These are phyloP conservation scores for Trichoderma sp. DNA, from an alignment of 2,329 filamentous ascomycete species.

Conservation along the genomic window DNA sequence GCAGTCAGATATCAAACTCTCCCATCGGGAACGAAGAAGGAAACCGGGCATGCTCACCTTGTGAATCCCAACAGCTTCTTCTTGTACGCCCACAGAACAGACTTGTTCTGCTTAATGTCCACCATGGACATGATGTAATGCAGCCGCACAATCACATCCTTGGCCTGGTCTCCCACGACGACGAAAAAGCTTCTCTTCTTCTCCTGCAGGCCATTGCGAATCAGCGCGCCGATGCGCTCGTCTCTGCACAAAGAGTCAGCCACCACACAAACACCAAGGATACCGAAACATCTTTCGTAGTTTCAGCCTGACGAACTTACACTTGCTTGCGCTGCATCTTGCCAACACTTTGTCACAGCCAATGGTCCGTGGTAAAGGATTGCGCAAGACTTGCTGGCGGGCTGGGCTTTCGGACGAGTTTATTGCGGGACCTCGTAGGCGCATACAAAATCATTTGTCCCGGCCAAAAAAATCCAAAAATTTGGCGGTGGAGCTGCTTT, in stretches of 20 bases:
- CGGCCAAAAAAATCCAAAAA: slow-evolving; percentile 42
- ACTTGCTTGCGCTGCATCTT: slow-evolving; percentile 64
- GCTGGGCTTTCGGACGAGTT: slow-evolving; percentile 27
- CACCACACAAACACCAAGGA: neutral
- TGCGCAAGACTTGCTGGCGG: slow-evolving; percentile 36
- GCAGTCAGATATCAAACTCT: neutral
- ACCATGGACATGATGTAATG: slow-evolving; percentile 91
- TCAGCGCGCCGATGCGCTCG: slow-evolving; percentile 85
- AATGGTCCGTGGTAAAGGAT: slow-evolving; percentile 37
- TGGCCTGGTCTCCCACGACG: slow-evolving; percentile 85
- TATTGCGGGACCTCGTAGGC: slow-evolving; percentile 31
- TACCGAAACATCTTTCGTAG: too few relatives aligned
- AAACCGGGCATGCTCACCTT: slow-evolving; percentile 49
- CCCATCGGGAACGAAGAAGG: neutral
- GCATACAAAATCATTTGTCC: slow-evolving; percentile 27
- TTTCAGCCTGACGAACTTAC: slow-evolving; percentile 41
- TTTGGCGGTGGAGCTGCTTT: slow-evolving; percentile 43
- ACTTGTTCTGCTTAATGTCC: slow-evolving; percentile 88
- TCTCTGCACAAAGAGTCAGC: slow-evolving; percentile 57
- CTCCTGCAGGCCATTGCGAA: slow-evolving; percentile 87
- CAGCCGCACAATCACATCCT: slow-evolving; percentile 92
- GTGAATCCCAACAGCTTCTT: slow-evolving; percentile 95
- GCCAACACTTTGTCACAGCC: slow-evolving; percentile 34
- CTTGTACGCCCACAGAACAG: slow-evolving; percentile 97
- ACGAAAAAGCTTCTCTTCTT: slow-evolving; percentile 99